Percentiles rank a stretch among this genome's conserved stretches.
Evolutionary conservation across 345 rosid species (phyloP).

Genomic region (Pelargonium nanum): DNA sequence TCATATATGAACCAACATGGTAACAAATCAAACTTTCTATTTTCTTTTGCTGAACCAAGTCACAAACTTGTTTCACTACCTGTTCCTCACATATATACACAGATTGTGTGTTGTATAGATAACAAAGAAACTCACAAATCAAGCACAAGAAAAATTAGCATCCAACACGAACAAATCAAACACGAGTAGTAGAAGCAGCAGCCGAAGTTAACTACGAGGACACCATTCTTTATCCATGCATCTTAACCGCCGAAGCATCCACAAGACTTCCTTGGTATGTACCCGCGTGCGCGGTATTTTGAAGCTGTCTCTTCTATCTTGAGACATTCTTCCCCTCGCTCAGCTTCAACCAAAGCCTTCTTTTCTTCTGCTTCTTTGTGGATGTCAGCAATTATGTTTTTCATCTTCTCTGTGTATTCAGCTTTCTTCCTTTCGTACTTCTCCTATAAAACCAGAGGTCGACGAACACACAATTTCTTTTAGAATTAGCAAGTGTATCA

Average conservation of each 20-base stretch:
- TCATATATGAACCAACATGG: too few species aligned
- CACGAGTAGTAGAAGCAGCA: constrained; percentile 1
- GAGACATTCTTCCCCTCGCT: constrained; percentile 26
- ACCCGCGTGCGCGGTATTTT: constrained; percentile 36
- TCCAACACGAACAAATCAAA: not conserved
- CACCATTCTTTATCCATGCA: not conserved
- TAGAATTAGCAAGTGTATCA: too few species aligned
- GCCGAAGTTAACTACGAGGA: constrained; percentile 1
- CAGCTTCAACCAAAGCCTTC: constrained; percentile 47
- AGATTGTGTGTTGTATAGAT: too few species aligned
- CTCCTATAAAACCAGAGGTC: constrained; percentile 32
- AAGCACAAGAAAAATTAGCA: not conserved
- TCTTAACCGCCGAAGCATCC: constrained; percentile 25
- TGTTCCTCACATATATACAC: too few species aligned
- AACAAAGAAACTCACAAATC: not conserved
- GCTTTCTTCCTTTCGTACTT: constrained; percentile 48
- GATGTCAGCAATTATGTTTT: constrained; percentile 46
- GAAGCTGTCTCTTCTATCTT: constrained; percentile 41
- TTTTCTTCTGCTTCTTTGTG: constrained; percentile 55
- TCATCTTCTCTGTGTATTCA: constrained; percentile 39
- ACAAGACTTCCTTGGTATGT: constrained; percentile 30
- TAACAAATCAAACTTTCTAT: too few species aligned
- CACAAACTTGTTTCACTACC: too few species aligned
- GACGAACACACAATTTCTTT: not conserved
- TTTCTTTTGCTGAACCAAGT: too few species aligned